These are phyloP conservation scores for Coemansia sp. DNA, from an alignment of 192 early-diverging fungal genomes.

Conservation along the genomic window DNA sequence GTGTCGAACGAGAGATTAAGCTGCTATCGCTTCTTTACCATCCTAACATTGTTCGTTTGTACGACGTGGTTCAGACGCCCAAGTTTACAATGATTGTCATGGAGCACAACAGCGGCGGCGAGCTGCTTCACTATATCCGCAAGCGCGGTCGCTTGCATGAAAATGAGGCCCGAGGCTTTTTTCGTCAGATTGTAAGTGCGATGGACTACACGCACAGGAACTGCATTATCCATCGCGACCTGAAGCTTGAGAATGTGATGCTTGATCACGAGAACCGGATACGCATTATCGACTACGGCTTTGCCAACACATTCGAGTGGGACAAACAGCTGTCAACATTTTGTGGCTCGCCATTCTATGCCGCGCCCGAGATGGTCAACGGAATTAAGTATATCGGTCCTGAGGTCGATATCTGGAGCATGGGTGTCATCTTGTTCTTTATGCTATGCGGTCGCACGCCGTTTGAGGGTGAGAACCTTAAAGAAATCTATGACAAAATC, in stretches of 20 bases:
- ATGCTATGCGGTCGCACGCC: conserved; percentile 82
- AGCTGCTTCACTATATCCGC: conserved; percentile 85
- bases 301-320: conserved; percentile 68
- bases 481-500: conserved; percentile 83
- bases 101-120: conserved; percentile 84
- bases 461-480: conserved; percentile 82
- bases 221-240: conserved; percentile 70
- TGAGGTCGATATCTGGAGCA: conserved; percentile 88
- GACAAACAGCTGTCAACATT: conserved; percentile 53
- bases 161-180: conserved; percentile 80
- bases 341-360: conserved; percentile 74
- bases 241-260: conserved; percentile 89
- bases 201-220: conserved; percentile 69
- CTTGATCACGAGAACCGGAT: conserved; percentile 67
- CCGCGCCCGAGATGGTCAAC: conserved; percentile 82
- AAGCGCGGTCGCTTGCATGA: conserved; percentile 77
- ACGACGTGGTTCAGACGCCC: conserved; percentile 76
- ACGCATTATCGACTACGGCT: conserved; percentile 89
- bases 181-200: conserved; percentile 78
- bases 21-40: conserved; percentile 86
- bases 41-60: conserved; percentile 84
- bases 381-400: conserved; percentile 80
- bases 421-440: conserved; percentile 82
- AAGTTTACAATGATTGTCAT: conserved; percentile 82
- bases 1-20: conserved; percentile 74